Base-by-base conservation (phyloP, 2,329 filamentous ascomycete species). In the Chrysoporthe deuterocubensis region DNA sequence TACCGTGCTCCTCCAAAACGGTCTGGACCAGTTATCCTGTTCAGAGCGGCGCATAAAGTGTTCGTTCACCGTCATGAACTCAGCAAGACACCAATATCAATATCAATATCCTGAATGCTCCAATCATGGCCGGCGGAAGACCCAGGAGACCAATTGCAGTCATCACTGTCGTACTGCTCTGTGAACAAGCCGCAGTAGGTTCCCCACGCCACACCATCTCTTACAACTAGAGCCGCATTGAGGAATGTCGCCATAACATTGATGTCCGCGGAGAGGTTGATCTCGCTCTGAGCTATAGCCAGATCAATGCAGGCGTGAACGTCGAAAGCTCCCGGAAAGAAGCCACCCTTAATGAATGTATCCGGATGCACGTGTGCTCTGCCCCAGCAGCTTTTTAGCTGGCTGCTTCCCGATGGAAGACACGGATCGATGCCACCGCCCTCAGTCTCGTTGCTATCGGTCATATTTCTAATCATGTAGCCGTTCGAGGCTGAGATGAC, bases 31-130 rank as follows among this genome's bases (percentile, higher is more conserved):
- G 11, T 3, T 14, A 34, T 7, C 4, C 13, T 16, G 3, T 32
- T 32, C 48, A 6, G 2, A 13, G 2, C 21, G n/a, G 11, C 11
- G 21, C 50, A 14, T 1, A 13, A 32, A 16, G 48, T 40, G 9
- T 7, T 11, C 6, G 21, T 26, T 14, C 32, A 32, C 2, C 11
- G 7, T 60, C 40, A 60, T 13, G 2, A 40, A 1, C 57, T 16
- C 40, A 60, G 21, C 3, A 60, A 26, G 11, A 44, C 40, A 5
- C n/a, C 57, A 43, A 60, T n/a, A 21, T 44, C 57, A 60, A 60
- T 2, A n/a, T 60, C 57, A 16, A 60, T 43, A 60, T 60, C 57
- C 57, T 60, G 57, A 16, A 60, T n/a, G 26, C n/a, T 44, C 57
- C 40, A 60, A 5, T 60, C 37, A 44, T 60, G 16, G 1, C 40